Conservation (phyloP, 805 yeast genomes). For the Priceomyces medius region DNA sequence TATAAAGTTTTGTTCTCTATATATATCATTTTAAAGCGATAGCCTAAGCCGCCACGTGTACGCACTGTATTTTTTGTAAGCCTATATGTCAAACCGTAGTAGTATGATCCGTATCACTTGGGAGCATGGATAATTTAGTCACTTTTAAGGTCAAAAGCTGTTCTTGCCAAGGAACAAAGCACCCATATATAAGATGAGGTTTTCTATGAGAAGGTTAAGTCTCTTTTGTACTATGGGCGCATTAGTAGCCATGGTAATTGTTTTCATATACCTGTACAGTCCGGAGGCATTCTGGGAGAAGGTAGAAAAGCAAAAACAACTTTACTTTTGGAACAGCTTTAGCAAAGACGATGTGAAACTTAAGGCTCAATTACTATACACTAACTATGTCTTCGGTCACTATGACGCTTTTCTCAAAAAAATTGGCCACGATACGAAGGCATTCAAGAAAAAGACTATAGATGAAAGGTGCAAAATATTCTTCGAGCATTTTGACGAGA, state of each 20-base stretch:
- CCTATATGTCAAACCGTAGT: no score
- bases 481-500: conserved; percentile 18
- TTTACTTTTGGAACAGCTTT: background rate
- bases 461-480: conserved; percentile 24
- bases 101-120: no score
- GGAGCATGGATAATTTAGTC: no score
- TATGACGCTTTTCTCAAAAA: conserved; percentile 17
- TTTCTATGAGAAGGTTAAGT: conserved; percentile 8
- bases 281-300: background rate
- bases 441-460: conserved; percentile 12
- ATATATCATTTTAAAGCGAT: background rate
- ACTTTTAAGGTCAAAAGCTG: no score
- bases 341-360: background rate
- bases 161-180: no score
- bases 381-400: conserved; percentile 21
- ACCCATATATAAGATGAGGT: conserved; percentile 10
- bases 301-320: background rate
- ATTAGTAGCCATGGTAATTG: background rate
- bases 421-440: background rate
- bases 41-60: conserved; percentile 1
- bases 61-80: no score
- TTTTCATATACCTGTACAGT: background rate
- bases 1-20: background rate
- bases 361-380: conserved; percentile 18
- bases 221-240: background rate